Percentiles rank a stretch among this genome's conserved stretches.
Evolutionary conservation across 23 red algal species (phyloP).

Genomic region (Gracilaria gracilis): DNA sequence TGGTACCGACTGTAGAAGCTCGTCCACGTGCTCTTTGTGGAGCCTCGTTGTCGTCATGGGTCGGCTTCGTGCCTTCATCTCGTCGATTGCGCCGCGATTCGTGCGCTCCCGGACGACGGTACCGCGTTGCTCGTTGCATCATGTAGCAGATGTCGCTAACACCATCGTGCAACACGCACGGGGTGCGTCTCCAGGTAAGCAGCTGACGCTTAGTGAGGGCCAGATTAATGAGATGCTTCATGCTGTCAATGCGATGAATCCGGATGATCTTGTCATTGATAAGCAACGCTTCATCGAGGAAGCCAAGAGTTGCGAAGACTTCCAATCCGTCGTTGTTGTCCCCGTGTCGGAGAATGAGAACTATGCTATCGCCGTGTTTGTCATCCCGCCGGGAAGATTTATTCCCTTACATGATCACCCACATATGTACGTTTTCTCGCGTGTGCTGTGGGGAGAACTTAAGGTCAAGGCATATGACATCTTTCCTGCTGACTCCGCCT

Average conservation of each 20-base stretch:
- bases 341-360: conserved; percentile 30
- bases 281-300: conserved; percentile 43
- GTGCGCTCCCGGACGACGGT: neutral
- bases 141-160: conserved; percentile 9
- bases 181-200: neutral
- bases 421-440: conserved; percentile 66
- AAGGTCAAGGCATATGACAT: conserved; percentile 55
- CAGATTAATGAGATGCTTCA: conserved; percentile 9
- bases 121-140: neutral
- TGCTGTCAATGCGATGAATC: conserved; percentile 15
- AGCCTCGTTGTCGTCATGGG: conserved; percentile 1
- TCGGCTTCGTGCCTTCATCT: conserved; percentile 33
- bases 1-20: no score
- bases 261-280: conserved; percentile 20
- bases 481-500: conserved; percentile 3
- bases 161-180: conserved; percentile 8
- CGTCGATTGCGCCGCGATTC: conserved; percentile 5
- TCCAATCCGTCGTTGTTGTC: conserved; percentile 38
- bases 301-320: neutral
- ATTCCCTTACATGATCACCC: conserved; percentile 86
- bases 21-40: no score
- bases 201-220: neutral
- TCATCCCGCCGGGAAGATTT: conserved; percentile 62
- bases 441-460: conserved; percentile 56
- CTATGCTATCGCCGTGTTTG: conserved; percentile 65